phyloP scores from a whole-genome alignment of 2,329 filamentous ascomycete species.

The Penicillium fuscoglaucum region DNA sequence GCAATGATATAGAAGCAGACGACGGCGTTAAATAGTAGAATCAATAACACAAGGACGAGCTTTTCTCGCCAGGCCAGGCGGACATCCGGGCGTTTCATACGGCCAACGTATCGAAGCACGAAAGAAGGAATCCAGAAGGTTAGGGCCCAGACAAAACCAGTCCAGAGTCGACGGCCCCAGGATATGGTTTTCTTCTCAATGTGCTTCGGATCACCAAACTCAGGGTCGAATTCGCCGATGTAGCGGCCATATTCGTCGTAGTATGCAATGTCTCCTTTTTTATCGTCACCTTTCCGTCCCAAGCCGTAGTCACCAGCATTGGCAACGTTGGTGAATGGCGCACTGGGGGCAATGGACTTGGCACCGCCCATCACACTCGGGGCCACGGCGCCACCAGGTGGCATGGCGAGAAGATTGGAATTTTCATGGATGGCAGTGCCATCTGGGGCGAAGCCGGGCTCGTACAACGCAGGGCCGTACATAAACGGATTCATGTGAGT shows the following conservation, averaged over 20 bases:
- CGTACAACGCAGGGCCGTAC: conserved; percentile 61
- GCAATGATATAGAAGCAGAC: conserved; percentile 91
- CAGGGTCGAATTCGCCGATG: conserved; percentile 70
- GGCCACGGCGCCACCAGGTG: conserved; percentile 50
- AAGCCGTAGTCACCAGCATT: conserved; percentile 80
- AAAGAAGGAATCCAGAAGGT: conserved; percentile 96
- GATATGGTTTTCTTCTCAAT: conserved; percentile 70
- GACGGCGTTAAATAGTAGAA: conserved; percentile 74
- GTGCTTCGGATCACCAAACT: conserved; percentile 73
- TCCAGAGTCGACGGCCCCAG: conserved; percentile 71
- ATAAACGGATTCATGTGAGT: conserved; percentile 49
- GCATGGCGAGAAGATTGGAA: conserved; percentile 57
- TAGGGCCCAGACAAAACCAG: conserved; percentile 75
- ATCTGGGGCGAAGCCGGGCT: conserved; percentile 68
- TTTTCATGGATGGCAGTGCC: conserved; percentile 60
- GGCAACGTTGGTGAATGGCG: conserved; percentile 52
- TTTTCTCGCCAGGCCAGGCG: conserved; percentile 98
- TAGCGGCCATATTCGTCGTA: conserved; percentile 71
- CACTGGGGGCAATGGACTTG: conserved; percentile 53
- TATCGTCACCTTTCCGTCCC: conserved; percentile 78
- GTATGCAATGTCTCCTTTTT: conserved; percentile 67
- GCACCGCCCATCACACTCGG: conserved; percentile 53
- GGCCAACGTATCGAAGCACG: conserved; percentile 73
- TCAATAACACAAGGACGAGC: conserved; percentile 76
- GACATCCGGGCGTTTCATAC: conserved; percentile 96